These are phyloP conservation scores for Solanum etuberosum DNA, from an alignment of 257 asterid genomes.

Conservation along the genomic window DNA sequence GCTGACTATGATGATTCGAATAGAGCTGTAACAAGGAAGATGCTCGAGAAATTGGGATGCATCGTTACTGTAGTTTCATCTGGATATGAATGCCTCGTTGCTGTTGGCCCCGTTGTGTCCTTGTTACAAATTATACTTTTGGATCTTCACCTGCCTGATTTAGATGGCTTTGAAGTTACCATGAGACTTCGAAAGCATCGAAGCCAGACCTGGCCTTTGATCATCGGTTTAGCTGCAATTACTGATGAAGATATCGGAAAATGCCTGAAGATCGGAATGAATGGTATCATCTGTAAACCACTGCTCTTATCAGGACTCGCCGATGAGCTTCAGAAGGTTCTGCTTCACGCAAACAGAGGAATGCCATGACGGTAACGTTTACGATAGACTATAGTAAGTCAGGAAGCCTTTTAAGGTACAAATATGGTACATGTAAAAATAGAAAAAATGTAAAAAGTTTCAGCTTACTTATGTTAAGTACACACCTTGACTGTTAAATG, in stretches of 20 bases:
- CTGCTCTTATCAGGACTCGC: constrained; percentile 53
- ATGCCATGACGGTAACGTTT: constrained; percentile 3
- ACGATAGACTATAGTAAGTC: neutral
- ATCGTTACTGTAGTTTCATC: constrained; percentile 56
- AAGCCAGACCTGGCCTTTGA: constrained; percentile 73
- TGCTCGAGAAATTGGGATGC: constrained; percentile 89
- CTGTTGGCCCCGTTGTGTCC: constrained; percentile 41
- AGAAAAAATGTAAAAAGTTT: neutral
- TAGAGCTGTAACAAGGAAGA: constrained; percentile 60
- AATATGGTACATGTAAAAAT: neutral
- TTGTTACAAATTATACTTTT: constrained; percentile 47
- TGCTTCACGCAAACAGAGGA: constrained; percentile 41
- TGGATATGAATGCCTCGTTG: constrained; percentile 64
- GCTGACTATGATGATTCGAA: constrained; percentile 70
- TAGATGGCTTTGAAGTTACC: constrained; percentile 77
- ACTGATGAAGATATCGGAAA: constrained; percentile 37
- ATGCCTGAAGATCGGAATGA: constrained; percentile 63
- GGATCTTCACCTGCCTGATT: constrained; percentile 74
- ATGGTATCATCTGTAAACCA: constrained; percentile 71
- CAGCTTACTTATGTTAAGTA: constrained; percentile 9
- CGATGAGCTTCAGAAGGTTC: constrained; percentile 45
- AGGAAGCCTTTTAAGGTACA: neutral
- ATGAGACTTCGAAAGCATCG: constrained; percentile 57
- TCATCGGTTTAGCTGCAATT: constrained; percentile 53
- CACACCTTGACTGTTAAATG: constrained; percentile 17